phyloP scores from a whole-genome alignment of 2,329 filamentous ascomycete species.

The Claviceps africana region DNA sequence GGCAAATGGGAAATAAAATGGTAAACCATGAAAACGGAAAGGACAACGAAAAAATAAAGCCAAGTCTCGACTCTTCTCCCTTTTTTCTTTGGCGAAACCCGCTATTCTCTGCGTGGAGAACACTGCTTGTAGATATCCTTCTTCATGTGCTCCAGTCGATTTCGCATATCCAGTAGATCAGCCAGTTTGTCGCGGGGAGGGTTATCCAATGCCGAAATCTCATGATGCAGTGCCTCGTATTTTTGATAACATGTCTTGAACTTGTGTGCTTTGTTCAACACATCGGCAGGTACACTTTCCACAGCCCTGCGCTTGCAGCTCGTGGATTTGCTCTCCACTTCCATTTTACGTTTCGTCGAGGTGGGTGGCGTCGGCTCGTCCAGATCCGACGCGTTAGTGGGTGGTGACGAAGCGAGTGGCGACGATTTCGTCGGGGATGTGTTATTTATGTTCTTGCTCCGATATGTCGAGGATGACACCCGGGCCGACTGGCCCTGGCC shows the following conservation, averaged over 20 bases:
- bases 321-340: slow-evolving; percentile 12
- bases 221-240: slow-evolving; percentile 42
- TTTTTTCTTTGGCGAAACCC: background rate
- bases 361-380: slow-evolving; percentile 21
- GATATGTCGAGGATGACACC: slow-evolving; percentile 22
- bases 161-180: slow-evolving; percentile 39
- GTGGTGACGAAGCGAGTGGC: slow-evolving; percentile 49
- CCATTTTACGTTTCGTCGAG: slow-evolving; percentile 31
- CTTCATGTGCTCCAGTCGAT: slow-evolving; percentile 42
- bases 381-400: slow-evolving; percentile 50
- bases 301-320: slow-evolving; percentile 18
- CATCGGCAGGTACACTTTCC: slow-evolving; percentile 22
- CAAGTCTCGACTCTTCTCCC: no score
- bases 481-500: slow-evolving; percentile 24
- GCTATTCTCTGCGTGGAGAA: slow-evolving; percentile 16
- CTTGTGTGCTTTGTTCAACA: slow-evolving; percentile 37
- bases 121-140: slow-evolving; percentile 39
- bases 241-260: slow-evolving; percentile 44
- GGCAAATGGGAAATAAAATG: background rate
- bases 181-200: slow-evolving; percentile 37
- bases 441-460: slow-evolving; percentile 32
- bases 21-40: background rate
- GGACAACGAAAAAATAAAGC: background rate
- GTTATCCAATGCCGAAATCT: slow-evolving; percentile 36
- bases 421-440: slow-evolving; percentile 50